Conservation (phyloP, 305 asterid genomes). For the Fraxinus latifolia region DNA sequence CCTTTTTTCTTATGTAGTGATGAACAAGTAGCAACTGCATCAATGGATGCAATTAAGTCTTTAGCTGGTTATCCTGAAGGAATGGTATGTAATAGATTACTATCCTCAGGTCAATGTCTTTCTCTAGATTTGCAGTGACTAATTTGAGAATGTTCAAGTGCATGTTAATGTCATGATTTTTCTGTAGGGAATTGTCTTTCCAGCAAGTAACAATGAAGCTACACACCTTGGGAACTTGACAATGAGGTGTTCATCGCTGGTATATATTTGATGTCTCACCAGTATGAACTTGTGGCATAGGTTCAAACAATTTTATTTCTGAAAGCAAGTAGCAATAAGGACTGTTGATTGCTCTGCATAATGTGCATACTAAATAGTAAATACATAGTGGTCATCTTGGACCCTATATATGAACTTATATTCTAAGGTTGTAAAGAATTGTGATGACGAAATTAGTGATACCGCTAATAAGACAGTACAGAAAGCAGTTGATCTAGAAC, state of each 20-base stretch:
- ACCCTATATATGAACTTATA: background rate
- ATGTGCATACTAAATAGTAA: background rate
- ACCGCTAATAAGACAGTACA: background rate
- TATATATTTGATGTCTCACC: constrained; percentile 29
- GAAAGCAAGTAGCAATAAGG: background rate
- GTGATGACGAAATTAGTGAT: background rate
- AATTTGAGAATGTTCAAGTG: constrained; percentile 20
- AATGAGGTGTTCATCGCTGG: constrained; percentile 72
- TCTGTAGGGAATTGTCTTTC: constrained; percentile 60
- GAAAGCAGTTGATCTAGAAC: background rate
- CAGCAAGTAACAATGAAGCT: constrained; percentile 45
- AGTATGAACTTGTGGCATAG: background rate
- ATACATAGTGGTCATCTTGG: background rate
- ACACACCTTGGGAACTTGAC: constrained; percentile 62
- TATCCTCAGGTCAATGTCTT: constrained; percentile 24
- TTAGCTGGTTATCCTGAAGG: constrained; percentile 64
- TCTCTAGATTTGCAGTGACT: constrained; percentile 13
- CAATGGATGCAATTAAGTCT: constrained; percentile 55
- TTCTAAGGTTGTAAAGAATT: background rate
- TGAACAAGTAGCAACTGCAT: constrained; percentile 81
- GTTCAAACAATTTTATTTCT: background rate
- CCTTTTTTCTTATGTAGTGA: constrained; percentile 42
- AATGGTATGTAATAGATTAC: constrained; percentile 47
- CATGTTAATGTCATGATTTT: constrained; percentile 14
- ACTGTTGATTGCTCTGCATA: background rate